Conservation (phyloP, 1,139 yeast species). For the Suhomyces atakaporum region DNA sequence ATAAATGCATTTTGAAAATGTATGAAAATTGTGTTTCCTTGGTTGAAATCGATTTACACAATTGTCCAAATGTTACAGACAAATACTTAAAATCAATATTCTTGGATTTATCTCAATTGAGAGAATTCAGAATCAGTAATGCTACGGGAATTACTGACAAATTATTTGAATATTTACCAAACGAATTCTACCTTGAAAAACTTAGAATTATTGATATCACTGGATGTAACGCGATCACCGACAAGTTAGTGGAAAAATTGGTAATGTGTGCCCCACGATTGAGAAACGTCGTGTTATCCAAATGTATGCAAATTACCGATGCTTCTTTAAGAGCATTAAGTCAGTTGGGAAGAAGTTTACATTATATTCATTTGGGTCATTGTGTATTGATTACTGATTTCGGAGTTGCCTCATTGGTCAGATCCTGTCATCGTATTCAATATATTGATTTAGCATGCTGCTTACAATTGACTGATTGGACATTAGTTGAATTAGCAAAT, state of each 20-base stretch:
- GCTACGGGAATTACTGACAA: conserved; percentile 71
- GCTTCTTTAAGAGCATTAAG: conserved; percentile 72
- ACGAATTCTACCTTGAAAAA: conserved; percentile 45
- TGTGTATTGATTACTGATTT: conserved; percentile 88
- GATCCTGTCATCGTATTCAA: conserved; percentile 81
- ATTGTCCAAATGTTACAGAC: conserved; percentile 76
- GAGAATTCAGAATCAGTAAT: conserved; percentile 82
- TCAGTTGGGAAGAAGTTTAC: conserved; percentile 76
- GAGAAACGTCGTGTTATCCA: conserved; percentile 84
- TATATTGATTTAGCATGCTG: conserved; percentile 97
- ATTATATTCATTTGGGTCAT: conserved; percentile 91
- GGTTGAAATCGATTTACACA: conserved; percentile 88
- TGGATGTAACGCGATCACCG: conserved; percentile 80
- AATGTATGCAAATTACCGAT: conserved; percentile 88
- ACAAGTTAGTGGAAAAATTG: conserved; percentile 70
- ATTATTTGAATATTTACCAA: conserved; percentile 52
- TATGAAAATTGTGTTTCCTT: conserved; percentile 72
- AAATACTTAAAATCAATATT: conserved; percentile 61
- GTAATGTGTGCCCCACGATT: conserved; percentile 80
- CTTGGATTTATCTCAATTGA: conserved; percentile 61
- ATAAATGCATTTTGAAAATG: conserved; percentile 63
- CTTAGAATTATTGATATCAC: conserved; percentile 84
- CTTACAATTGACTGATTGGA: conserved; percentile 81
- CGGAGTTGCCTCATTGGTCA: conserved; percentile 76
- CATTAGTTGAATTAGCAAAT: conserved; percentile 74